phyloP scores from a whole-genome alignment of 805 yeast species.

The Yamadazyma sp. region DNA sequence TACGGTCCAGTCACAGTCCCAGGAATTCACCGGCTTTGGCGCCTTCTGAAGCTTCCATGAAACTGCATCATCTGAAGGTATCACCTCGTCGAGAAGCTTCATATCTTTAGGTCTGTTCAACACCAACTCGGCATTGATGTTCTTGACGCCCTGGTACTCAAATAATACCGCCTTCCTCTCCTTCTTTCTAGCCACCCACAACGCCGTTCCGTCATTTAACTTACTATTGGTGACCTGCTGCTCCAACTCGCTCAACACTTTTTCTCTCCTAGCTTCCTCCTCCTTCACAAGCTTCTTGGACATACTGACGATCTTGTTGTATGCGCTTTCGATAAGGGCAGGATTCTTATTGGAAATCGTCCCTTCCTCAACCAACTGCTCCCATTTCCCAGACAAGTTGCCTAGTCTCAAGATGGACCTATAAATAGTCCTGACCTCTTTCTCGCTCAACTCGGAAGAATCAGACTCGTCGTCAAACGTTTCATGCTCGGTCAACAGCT shows the following conservation, averaged over 20 bases:
- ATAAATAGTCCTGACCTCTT: slow-evolving; percentile 83
- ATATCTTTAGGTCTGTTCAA: slow-evolving; percentile 83
- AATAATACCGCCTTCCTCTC: slow-evolving; percentile 89
- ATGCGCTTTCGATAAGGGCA: slow-evolving; percentile 70
- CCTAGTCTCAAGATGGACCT: slow-evolving; percentile 81
- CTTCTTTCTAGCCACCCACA: slow-evolving; percentile 64
- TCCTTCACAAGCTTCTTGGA: slow-evolving; percentile 61
- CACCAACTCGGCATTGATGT: slow-evolving; percentile 86
- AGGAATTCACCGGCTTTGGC: slow-evolving; percentile 82
- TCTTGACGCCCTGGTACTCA: slow-evolving; percentile 84
- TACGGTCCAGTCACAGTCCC: slow-evolving; percentile 86
- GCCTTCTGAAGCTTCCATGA: slow-evolving; percentile 57
- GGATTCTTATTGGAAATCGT: slow-evolving; percentile 82
- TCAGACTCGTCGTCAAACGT: slow-evolving; percentile 38
- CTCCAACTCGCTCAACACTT: slow-evolving; percentile 58
- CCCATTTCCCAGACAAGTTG: slow-evolving; percentile 74
- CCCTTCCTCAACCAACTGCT: slow-evolving; percentile 85
- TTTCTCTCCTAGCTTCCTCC: slow-evolving; percentile 64
- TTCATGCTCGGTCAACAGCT: slow-evolving; percentile 45
- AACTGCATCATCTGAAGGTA: slow-evolving; percentile 55
- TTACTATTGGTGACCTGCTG: slow-evolving; percentile 48
- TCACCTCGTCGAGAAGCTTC: slow-evolving; percentile 55
- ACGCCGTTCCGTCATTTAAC: slow-evolving; percentile 44
- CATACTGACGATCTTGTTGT: slow-evolving; percentile 63
- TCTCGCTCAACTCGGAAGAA: slow-evolving; percentile 67